Percentiles rank a stretch among this genome's conserved stretches.
phyloP scores from a whole-genome alignment of 345 rosid genomes.

The Litchi chinensis region DNA sequence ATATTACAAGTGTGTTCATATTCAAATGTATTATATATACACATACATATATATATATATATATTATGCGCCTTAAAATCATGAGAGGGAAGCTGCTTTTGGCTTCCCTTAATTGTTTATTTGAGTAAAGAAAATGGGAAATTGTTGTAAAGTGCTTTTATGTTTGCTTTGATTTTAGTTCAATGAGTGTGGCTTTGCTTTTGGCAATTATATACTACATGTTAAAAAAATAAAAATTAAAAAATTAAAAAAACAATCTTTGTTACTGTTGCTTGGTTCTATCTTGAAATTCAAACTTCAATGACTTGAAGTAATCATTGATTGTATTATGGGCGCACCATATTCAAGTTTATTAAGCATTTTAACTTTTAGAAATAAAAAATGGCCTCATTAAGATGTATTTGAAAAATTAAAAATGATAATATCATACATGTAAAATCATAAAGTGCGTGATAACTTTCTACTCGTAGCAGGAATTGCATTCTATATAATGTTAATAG shows the following conservation, averaged over 20 bases:
- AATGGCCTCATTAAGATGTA: too few species aligned
- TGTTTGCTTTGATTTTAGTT: constrained; percentile 42
- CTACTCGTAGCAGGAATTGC: too few species aligned
- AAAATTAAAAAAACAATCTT: constrained; percentile 21
- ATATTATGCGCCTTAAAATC: constrained; percentile 25
- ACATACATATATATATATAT: constrained; percentile 9
- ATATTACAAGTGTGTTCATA: too few species aligned
- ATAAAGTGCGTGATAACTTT: too few species aligned
- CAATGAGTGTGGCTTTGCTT: constrained; percentile 38
- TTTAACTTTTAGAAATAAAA: too few species aligned
- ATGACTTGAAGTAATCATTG: neutral
- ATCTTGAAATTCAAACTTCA: neutral
- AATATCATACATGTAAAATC: too few species aligned
- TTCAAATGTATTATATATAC: neutral
- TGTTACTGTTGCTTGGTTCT: constrained; percentile 19
- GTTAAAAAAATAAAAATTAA: too few species aligned
- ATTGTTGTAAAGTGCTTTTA: constrained; percentile 39
- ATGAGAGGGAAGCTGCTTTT: constrained; percentile 27
- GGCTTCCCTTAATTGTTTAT: constrained; percentile 22
- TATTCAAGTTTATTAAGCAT: neutral
- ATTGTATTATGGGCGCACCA: neutral
- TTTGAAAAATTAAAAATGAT: neutral
- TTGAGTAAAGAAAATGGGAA: constrained; percentile 16
- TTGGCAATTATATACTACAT: constrained; percentile 10
- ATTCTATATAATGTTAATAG: too few species aligned